These are phyloP conservation scores for Sequoiadendron giganteum DNA, from an alignment of 75 land plant genomes.

Conservation along the genomic window DNA sequence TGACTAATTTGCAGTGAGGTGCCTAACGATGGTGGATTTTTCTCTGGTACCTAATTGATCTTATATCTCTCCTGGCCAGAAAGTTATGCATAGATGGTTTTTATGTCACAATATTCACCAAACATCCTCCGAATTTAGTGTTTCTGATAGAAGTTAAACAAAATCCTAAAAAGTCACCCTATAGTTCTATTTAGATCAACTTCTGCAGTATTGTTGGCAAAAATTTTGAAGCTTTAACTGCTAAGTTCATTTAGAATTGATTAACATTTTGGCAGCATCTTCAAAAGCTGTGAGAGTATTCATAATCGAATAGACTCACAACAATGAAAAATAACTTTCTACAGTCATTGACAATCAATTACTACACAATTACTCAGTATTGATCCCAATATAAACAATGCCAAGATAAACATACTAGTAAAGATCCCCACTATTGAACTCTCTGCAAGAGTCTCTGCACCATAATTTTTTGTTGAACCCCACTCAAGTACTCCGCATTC, in stretches of 20 bases:
- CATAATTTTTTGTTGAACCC: constrained; percentile 79
- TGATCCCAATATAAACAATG: not conserved
- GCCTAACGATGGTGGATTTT: not conserved
- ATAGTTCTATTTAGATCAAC: not conserved
- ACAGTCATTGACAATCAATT: not conserved
- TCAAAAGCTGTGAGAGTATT: not conserved
- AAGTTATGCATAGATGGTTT: not conserved
- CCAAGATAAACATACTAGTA: not conserved
- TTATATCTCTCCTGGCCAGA: not conserved
- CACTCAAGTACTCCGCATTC: constrained; percentile 68
- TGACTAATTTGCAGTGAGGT: not conserved
- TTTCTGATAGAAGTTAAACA: not conserved
- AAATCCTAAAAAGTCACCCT: not conserved
- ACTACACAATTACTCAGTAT: not conserved
- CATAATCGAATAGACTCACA: not conserved
- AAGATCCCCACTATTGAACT: constrained; percentile 23
- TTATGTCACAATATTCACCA: not conserved
- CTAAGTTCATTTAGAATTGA: not conserved
- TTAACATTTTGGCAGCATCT: not conserved
- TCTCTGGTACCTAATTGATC: not conserved
- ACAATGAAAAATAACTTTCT: not conserved
- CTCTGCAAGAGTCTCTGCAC: constrained; percentile 75
- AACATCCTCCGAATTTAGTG: not conserved
- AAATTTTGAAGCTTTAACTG: not conserved
- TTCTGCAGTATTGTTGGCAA: not conserved